Evolutionary conservation across 352 stramenopile genomes (phyloP).

Genomic region (Globisporangium canariense): DNA sequence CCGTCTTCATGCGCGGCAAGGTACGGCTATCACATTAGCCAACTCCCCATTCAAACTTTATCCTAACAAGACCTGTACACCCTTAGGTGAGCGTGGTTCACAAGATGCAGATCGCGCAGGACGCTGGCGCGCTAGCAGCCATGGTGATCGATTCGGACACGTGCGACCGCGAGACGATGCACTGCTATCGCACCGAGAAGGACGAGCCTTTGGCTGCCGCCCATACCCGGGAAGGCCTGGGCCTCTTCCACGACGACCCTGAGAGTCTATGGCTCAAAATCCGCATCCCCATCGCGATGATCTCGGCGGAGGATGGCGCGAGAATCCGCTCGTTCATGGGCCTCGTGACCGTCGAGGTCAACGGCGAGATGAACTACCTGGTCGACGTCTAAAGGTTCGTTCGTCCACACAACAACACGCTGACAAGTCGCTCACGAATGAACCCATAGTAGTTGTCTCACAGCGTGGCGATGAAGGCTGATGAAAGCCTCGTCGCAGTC

Average conservation of each 20-base stretch:
- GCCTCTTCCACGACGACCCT: conserved; percentile 7
- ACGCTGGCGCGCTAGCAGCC: conserved; percentile 11
- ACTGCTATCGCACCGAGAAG: conserved; percentile 13
- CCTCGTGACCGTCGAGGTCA: conserved; percentile 12
- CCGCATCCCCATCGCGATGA: conserved; percentile 13
- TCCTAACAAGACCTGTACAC: background rate
- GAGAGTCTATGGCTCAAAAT: conserved; percentile 12
- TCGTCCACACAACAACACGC: too few species aligned
- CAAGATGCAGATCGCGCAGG: conserved; percentile 13
- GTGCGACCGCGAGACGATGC: conserved; percentile 14
- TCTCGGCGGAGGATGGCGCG: conserved; percentile 10
- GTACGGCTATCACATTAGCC: background rate
- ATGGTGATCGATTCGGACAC: conserved; percentile 12
- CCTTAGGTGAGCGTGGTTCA: conserved; percentile 11
- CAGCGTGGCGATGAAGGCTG: background rate
- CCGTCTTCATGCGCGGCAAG: conserved; percentile 16
- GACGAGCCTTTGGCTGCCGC: background rate
- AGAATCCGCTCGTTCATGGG: conserved; percentile 16
- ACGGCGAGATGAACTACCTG: conserved; percentile 14
- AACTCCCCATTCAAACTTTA: background rate
- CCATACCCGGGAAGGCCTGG: background rate
- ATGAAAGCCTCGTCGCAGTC: background rate
- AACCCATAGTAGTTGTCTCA: background rate
- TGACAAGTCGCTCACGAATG: background rate
- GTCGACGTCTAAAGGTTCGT: conserved; percentile 7